Percentiles rank a stretch among this genome's conserved stretches.
phyloP scores from a whole-genome alignment of 192 early-diverging fungal species.

The Coemansia sp. region DNA sequence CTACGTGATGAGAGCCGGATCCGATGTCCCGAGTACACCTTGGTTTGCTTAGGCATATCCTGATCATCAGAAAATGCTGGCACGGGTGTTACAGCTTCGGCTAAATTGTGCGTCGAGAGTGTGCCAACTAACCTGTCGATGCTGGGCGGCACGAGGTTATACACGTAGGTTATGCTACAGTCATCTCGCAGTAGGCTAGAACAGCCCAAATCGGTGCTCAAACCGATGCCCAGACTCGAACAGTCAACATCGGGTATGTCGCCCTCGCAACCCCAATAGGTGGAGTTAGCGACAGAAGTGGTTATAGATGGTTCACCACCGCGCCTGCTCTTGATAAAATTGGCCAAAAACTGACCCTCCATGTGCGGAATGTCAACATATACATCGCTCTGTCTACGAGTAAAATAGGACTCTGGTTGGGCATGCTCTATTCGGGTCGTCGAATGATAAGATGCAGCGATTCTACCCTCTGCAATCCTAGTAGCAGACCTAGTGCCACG shows the following conservation, averaged over 20 bases:
- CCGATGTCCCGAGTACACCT: slow-evolving; percentile 13
- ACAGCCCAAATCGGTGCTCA: neutral
- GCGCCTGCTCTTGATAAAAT: neutral
- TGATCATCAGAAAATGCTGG: slow-evolving; percentile 22
- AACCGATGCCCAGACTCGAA: neutral
- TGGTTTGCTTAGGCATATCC: slow-evolving; percentile 17
- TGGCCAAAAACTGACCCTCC: neutral
- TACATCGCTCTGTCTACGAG: neutral
- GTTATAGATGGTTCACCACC: neutral
- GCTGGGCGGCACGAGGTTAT: slow-evolving; percentile 9
- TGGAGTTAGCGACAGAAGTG: neutral
- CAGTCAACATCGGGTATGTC: neutral
- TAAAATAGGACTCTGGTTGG: neutral
- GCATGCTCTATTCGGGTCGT: neutral
- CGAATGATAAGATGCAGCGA: neutral
- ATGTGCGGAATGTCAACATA: slow-evolving; percentile 22
- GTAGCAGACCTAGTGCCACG: neutral
- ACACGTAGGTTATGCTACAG: neutral
- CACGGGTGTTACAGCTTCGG: slow-evolving; percentile 14
- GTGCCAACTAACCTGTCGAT: neutral
- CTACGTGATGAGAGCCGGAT: slow-evolving; percentile 1
- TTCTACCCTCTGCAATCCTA: neutral
- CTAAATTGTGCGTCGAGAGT: slow-evolving; percentile 2
- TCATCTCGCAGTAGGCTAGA: neutral
- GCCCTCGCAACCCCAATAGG: neutral